Percentiles rank a stretch among this genome's conserved stretches.
Evolutionary conservation across 2,329 filamentous ascomycete genomes (phyloP).

Genomic region (Monilinia fructicola): DNA sequence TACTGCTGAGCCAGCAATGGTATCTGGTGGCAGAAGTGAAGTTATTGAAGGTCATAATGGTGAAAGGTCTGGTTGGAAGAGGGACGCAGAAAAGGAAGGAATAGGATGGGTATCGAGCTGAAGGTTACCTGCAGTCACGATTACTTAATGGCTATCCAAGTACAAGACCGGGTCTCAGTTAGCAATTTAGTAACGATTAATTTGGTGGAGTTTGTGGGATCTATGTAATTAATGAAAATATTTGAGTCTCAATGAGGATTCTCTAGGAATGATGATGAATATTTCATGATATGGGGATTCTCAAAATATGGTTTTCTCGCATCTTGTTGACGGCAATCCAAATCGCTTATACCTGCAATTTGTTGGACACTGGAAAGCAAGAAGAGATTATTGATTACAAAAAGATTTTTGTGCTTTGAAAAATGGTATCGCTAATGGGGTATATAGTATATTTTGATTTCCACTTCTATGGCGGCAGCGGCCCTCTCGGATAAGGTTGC

Average conservation of each 20-base stretch:
- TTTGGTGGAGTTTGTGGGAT: not conserved
- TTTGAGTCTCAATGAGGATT: not conserved
- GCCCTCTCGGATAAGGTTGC: not conserved
- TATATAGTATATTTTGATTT: slow-evolving; percentile 5
- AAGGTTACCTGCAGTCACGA: not conserved
- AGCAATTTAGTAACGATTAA: not conserved
- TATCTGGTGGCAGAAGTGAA: not conserved
- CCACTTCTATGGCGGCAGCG: not conserved
- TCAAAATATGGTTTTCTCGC: not conserved
- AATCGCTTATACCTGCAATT: not conserved
- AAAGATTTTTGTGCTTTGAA: too few relatives aligned
- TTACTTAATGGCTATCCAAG: not conserved
- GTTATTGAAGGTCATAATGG: too few relatives aligned
- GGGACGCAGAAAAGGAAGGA: not conserved
- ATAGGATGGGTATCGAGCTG: not conserved
- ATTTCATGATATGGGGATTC: not conserved
- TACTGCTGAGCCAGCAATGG: too few relatives aligned
- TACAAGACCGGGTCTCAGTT: not conserved
- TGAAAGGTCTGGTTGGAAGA: not conserved
- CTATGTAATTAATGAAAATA: not conserved
- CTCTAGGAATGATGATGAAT: not conserved
- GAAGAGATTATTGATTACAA: too few relatives aligned
- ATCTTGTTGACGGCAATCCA: too few relatives aligned
- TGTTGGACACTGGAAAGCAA: not conserved
- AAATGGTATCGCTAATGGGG: not conserved